Base-by-base conservation (phyloP, 805 yeast species). In the Candida rishiriensis region DNA sequence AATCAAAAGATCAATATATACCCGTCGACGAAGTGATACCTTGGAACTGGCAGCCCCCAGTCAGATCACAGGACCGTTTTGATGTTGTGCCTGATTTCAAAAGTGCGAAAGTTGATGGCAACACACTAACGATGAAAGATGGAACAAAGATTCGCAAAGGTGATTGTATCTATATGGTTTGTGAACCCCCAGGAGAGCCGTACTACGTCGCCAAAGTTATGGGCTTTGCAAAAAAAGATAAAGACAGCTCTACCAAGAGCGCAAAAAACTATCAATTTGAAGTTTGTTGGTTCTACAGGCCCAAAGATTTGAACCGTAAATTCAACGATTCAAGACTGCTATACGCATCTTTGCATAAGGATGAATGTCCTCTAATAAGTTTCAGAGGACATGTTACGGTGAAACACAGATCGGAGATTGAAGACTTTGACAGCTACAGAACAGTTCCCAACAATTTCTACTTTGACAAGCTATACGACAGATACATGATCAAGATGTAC, bases 151-250 rank as follows among this genome's bases (percentile, higher is more conserved):
- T 78, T n/a, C 48, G 49, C 4, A 78, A 76, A 48, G 79, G 78
- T 42, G 95, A 89, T 45, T 79, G 72, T 47, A 83, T 89, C 10
- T 89, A 85, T 60, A 80, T 90, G 81, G 74, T 90, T 11, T 80
- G 93, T 50, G 97, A 88, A 61, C 96, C 96, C 1, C 88, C 96
- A 0, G 93, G 96, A 2, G 97, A 88, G 55, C 97, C 98, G 0
- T 93, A 85, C 68, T 87, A 88, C 56, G 76, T 93, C 36, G 98
- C 95, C 1, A 71, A 91, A 35, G 73, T 91, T 34, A 76, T 87
- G 71, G 93, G 90, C 13, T 88, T 89, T 52, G 72, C 70, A 3
- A 62, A 63, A 40, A 73, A 69, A 52, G 72, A 68, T 42, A 63
- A 61, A 42, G 45, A 41, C 26, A 41, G 46, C 30, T 47, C 39